phyloP scores from a whole-genome alignment of 441 rosid species.

The Erodium texanum region DNA sequence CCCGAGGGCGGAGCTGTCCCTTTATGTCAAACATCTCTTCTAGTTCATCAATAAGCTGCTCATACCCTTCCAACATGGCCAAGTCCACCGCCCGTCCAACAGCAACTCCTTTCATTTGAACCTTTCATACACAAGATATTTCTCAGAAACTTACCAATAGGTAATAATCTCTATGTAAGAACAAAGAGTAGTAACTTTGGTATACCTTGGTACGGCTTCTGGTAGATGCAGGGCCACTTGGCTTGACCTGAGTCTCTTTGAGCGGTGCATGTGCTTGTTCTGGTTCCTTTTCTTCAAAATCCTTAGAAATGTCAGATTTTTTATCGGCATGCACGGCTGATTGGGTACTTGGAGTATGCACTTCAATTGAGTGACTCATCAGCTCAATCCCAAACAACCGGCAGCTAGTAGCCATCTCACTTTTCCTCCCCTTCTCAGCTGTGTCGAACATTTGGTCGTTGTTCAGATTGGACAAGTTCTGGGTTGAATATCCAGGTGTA shows the following conservation, averaged over 20 bases:
- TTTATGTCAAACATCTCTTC: conserved; percentile 56
- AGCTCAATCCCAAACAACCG: conserved; percentile 60
- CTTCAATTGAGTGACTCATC: conserved; percentile 25
- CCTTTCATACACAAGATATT: conserved; percentile 28
- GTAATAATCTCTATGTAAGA: neutral
- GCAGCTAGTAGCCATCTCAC: conserved; percentile 30
- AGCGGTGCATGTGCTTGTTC: conserved; percentile 37
- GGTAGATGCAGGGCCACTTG: conserved; percentile 29
- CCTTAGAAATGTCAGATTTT: conserved; percentile 41
- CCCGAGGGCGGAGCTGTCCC: conserved; percentile 39
- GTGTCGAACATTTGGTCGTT: no score
- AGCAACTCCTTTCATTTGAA: conserved; percentile 64
- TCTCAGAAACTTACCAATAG: conserved; percentile 3
- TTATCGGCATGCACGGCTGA: conserved; percentile 23
- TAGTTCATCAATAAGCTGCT: conserved; percentile 47
- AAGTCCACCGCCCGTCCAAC: conserved; percentile 68
- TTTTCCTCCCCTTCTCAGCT: conserved; percentile 30
- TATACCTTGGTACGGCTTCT: conserved; percentile 48
- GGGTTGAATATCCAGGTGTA: no score
- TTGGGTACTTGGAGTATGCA: conserved; percentile 17
- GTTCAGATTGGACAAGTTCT: no score
- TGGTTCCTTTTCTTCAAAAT: conserved; percentile 38
- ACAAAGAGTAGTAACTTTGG: neutral
- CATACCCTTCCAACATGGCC: conserved; percentile 37
- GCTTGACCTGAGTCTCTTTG: conserved; percentile 59